Evolutionary conservation across 805 yeast genomes (phyloP).

Genomic region (Ogataea populi-albae): DNA sequence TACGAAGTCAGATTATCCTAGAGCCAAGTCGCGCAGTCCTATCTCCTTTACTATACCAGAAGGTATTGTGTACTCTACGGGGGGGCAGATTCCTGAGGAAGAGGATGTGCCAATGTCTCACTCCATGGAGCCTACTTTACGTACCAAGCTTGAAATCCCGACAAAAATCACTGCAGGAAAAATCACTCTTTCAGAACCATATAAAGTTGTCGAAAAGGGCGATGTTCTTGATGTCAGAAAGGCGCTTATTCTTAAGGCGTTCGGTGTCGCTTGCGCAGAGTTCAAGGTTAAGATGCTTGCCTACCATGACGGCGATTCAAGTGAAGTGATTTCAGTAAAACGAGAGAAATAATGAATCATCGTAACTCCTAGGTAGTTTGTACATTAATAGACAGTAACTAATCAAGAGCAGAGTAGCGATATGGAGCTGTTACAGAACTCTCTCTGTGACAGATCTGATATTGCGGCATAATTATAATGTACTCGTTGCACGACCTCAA

Average conservation of each 20-base stretch:
- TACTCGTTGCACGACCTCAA: too few species aligned
- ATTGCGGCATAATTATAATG: too few species aligned
- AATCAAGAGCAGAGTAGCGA: too few species aligned
- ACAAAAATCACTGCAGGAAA: conserved; percentile 89
- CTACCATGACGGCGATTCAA: conserved; percentile 64
- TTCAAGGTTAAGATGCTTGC: conserved; percentile 81
- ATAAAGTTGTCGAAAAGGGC: conserved; percentile 75
- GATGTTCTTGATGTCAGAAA: conserved; percentile 83
- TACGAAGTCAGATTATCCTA: conserved; percentile 75
- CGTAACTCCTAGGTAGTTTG: too few species aligned
- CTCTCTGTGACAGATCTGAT: too few species aligned
- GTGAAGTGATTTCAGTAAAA: conserved; percentile 24
- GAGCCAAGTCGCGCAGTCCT: conserved; percentile 86
- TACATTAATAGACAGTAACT: too few species aligned
- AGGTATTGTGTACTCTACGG: conserved; percentile 91
- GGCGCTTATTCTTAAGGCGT: conserved; percentile 87
- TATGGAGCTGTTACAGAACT: too few species aligned
- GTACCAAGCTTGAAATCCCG: conserved; percentile 87
- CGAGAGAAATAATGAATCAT: too few species aligned
- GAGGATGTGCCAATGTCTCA: conserved; percentile 98
- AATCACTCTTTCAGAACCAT: conserved; percentile 71
- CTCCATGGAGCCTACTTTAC: conserved; percentile 87
- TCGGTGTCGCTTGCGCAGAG: conserved; percentile 92
- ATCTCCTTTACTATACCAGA: conserved; percentile 81
- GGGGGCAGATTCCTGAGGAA: conserved; percentile 84